phyloP scores from a whole-genome alignment of 345 rosid genomes.

The Firmiana major region DNA sequence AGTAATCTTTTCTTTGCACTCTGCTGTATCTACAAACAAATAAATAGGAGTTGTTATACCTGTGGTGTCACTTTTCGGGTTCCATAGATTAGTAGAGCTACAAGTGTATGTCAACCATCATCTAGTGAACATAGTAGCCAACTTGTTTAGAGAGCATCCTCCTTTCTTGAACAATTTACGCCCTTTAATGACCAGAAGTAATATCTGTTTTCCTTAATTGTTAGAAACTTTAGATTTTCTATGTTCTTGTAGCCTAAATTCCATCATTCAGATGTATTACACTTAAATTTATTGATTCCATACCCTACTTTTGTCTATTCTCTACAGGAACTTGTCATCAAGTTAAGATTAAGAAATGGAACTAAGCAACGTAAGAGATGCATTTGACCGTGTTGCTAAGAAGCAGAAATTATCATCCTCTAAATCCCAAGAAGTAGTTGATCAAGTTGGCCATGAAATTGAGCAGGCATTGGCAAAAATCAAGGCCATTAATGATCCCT shows the following conservation, averaged over 20 bases:
- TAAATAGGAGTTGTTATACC: neutral
- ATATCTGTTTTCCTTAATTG: neutral
- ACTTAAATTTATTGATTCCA: neutral
- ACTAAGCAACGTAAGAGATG: conserved; percentile 42
- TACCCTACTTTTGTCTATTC: neutral
- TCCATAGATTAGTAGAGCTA: neutral
- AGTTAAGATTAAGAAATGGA: conserved; percentile 36
- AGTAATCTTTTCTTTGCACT: neutral
- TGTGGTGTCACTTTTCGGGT: neutral
- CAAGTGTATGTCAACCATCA: neutral
- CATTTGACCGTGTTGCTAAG: conserved; percentile 59
- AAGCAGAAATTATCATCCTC: conserved; percentile 59
- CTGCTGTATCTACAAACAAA: neutral
- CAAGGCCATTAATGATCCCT: conserved; percentile 23
- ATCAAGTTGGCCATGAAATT: conserved; percentile 46
- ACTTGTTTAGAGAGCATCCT: neutral
- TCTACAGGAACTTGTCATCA: conserved; percentile 27
- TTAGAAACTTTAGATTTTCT: neutral
- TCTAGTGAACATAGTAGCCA: neutral
- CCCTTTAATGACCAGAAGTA: neutral
- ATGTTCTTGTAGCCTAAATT: neutral
- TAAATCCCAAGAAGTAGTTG: conserved; percentile 44
- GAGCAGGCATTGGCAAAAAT: conserved; percentile 44
- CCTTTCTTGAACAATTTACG: neutral
- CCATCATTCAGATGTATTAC: neutral